Conservation (phyloP, 495 filamentous ascomycete species). For the Xylaria telfairii region DNA sequence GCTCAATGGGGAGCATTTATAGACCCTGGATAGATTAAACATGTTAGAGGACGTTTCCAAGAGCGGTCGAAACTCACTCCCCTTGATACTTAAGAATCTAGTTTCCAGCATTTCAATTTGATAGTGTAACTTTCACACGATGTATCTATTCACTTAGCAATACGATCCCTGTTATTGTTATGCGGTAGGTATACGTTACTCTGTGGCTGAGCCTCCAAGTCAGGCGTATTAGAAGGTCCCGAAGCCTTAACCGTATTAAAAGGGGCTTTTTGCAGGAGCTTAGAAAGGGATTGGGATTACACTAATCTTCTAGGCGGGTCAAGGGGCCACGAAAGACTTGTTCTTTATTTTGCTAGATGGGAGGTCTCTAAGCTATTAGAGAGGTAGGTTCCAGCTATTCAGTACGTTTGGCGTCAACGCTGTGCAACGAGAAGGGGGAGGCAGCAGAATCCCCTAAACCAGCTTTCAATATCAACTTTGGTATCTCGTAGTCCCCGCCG, state of each 20-base stretch:
- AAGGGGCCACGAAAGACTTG: too few relatives aligned
- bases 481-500: constrained; percentile 8
- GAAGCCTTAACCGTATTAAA: too few relatives aligned
- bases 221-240: background rate
- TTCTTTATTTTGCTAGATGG: too few relatives aligned
- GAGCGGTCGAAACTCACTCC: background rate
- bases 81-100: background rate
- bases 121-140: background rate
- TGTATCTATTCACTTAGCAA: background rate
- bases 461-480: background rate
- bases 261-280: too few relatives aligned
- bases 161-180: background rate
- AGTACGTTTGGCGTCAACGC: too few relatives aligned
- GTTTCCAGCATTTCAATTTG: background rate
- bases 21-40: background rate
- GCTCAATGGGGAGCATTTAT: background rate
- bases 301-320: too few relatives aligned
- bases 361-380: too few relatives aligned
- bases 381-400: too few relatives aligned
- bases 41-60: background rate
- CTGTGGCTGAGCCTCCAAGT: background rate
- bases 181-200: too few relatives aligned
- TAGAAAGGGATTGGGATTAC: too few relatives aligned
- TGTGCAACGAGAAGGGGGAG: background rate
- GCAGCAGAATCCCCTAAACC: background rate